phyloP scores from a whole-genome alignment of 768 basidiomycete genomes.

The Termitomyces sp. region DNA sequence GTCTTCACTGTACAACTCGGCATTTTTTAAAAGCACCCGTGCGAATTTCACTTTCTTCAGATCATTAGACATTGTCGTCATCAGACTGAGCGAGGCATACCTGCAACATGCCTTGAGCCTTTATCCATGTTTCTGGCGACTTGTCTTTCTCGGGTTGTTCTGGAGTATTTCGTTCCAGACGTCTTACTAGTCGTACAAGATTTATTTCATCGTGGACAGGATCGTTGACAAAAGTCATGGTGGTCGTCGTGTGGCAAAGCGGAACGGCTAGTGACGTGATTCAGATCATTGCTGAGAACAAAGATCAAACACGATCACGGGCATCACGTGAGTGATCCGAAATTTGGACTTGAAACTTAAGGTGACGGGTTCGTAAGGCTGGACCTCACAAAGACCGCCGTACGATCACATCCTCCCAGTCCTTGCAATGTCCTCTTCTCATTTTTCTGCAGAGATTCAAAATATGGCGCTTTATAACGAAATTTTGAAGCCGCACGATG shows the following conservation, averaged over 20 bases:
- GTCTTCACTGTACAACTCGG: constrained; percentile 45
- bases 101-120: constrained; percentile 51
- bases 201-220: constrained; percentile 62
- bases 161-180: constrained; percentile 52
- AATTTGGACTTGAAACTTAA: constrained; percentile 2
- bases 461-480: neutral
- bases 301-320: neutral
- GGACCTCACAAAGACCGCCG: neutral
- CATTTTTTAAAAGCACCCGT: constrained; percentile 48
- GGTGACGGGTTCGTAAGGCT: neutral
- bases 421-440: constrained; percentile 1
- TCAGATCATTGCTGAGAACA: neutral
- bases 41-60: constrained; percentile 50
- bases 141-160: constrained; percentile 26
- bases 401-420: neutral
- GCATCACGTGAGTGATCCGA: constrained; percentile 11
- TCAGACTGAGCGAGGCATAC: constrained; percentile 25
- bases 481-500: neutral
- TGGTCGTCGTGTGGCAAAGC: neutral
- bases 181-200: constrained; percentile 51
- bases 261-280: neutral
- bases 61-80: neutral
- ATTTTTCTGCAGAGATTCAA: neutral
- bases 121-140: constrained; percentile 41
- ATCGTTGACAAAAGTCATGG: constrained; percentile 7